These are phyloP conservation scores for Pisolithus thermaeus DNA, from an alignment of 1,284 basidiomycete genomes.

Conservation along the genomic window DNA sequence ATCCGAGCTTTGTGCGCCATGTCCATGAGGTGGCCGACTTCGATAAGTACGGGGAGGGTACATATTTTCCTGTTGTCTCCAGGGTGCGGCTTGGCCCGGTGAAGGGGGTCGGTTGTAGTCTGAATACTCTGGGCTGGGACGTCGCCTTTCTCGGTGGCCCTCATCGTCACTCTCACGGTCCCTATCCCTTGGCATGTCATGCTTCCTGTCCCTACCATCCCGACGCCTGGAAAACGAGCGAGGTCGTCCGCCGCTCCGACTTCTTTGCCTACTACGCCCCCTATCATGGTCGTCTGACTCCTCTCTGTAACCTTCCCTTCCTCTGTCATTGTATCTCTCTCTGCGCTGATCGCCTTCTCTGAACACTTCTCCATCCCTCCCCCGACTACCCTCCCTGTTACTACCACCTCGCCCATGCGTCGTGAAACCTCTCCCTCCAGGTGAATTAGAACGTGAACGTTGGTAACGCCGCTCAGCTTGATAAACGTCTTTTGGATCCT, in stretches of 20 bases:
- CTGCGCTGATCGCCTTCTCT: constrained; percentile 11
- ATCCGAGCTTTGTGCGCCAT: constrained; percentile 22
- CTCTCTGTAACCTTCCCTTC: constrained; percentile 16
- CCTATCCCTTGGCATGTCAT: constrained; percentile 11
- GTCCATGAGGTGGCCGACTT: constrained; percentile 18
- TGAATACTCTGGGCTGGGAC: constrained; percentile 25
- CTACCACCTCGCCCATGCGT: constrained; percentile 11
- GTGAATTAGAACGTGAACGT: constrained; percentile 26
- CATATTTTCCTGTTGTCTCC: constrained; percentile 37
- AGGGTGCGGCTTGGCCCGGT: constrained; percentile 22
- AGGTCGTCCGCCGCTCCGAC: constrained; percentile 3
- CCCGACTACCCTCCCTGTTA: constrained; percentile 11
- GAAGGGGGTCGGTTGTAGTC: constrained; percentile 25
- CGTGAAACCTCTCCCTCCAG: not conserved
- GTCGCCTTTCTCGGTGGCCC: constrained; percentile 7
- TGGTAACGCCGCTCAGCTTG: constrained; percentile 13
- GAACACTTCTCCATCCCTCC: not conserved
- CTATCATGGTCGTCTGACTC: constrained; percentile 12
- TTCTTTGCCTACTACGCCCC: constrained; percentile 10
- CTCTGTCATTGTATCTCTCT: constrained; percentile 8
- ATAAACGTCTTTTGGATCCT: constrained; percentile 23
- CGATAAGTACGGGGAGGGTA: constrained; percentile 29
- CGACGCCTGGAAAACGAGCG: not conserved
- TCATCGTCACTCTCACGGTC: constrained; percentile 6
- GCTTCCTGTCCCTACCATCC: constrained; percentile 10